Evolutionary conservation across 352 stramenopile species (phyloP).

Genomic region (Globisporangium lucens): DNA sequence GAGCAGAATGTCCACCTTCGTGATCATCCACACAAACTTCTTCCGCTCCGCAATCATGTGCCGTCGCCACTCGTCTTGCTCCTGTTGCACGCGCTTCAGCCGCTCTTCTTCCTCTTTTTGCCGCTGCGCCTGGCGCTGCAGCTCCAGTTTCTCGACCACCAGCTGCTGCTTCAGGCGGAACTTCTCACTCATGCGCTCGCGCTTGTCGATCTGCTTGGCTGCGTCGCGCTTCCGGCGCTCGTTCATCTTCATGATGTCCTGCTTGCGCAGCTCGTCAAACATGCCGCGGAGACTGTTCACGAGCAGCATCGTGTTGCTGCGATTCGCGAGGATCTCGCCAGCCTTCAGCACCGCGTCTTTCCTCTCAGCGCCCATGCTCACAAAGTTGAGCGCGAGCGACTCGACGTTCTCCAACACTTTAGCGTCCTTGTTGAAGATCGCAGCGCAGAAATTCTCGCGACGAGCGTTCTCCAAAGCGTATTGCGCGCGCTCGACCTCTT

Average conservation of each 20-base stretch:
- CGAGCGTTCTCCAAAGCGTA: slow-evolving; percentile 63
- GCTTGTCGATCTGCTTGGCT: slow-evolving; percentile 53
- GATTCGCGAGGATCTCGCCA: slow-evolving; percentile 71
- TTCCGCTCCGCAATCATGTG: slow-evolving; percentile 32
- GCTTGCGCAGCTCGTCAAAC: slow-evolving; percentile 72
- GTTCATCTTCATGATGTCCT: slow-evolving; percentile 77
- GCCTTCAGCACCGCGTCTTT: slow-evolving; percentile 71
- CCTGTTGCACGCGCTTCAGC: slow-evolving; percentile 24
- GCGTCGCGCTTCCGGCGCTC: slow-evolving; percentile 59
- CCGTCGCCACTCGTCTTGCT: slow-evolving; percentile 31
- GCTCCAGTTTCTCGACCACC: slow-evolving; percentile 61
- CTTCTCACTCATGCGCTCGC: slow-evolving; percentile 57
- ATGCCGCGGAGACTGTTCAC: slow-evolving; percentile 57
- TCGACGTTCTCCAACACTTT: slow-evolving; percentile 65
- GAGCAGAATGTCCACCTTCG: slow-evolving; percentile 68
- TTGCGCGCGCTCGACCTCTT: slow-evolving; percentile 70
- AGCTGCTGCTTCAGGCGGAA: slow-evolving; percentile 67
- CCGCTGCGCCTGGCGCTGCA: slow-evolving; percentile 42
- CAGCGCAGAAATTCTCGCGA: slow-evolving; percentile 58
- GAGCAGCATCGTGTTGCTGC: slow-evolving; percentile 80
- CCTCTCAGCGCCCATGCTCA: slow-evolving; percentile 55
- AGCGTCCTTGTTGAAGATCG: slow-evolving; percentile 52
- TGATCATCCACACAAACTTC: slow-evolving; percentile 60
- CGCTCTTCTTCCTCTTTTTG: slow-evolving; percentile 48
- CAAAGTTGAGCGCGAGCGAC: slow-evolving; percentile 56